Evolutionary conservation across 2,329 filamentous ascomycete genomes (phyloP).

Genomic region (Fusarium nelsonii): DNA sequence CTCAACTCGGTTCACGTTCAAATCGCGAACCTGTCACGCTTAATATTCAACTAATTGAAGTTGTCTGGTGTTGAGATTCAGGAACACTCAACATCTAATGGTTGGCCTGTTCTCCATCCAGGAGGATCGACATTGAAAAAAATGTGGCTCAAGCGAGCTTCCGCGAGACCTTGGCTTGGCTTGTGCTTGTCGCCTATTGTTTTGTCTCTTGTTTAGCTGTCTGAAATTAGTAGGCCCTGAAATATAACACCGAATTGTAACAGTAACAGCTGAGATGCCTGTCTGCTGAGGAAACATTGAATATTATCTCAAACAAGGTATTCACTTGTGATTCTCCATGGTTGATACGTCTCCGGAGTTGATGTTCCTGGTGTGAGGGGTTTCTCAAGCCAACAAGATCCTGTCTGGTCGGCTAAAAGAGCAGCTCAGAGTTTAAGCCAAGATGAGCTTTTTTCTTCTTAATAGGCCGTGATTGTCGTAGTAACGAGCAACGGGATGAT

Average conservation of each 20-base stretch:
- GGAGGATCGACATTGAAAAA: slow-evolving; percentile 30
- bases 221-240: slow-evolving; percentile 23
- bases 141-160: slow-evolving; percentile 36
- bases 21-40: slow-evolving; percentile 35
- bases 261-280: neutral
- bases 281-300: slow-evolving; percentile 15
- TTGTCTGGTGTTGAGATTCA: slow-evolving; percentile 22
- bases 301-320: slow-evolving; percentile 6
- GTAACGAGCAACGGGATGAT: slow-evolving; percentile 15
- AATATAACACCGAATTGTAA: slow-evolving; percentile 20
- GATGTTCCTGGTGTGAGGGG: slow-evolving; percentile 38
- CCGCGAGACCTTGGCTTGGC: slow-evolving; percentile 37
- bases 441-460: slow-evolving; percentile 18
- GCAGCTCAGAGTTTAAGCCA: slow-evolving; percentile 36
- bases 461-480: slow-evolving; percentile 6
- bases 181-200: slow-evolving; percentile 31
- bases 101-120: slow-evolving; percentile 10
- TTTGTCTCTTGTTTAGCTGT: slow-evolving; percentile 33
- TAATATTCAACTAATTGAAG: neutral
- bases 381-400: slow-evolving; percentile 22
- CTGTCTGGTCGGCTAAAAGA: slow-evolving; percentile 11
- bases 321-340: neutral
- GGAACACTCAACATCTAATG: slow-evolving; percentile 2
- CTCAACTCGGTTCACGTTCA: neutral
- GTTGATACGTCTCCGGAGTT: slow-evolving; percentile 3